Percentiles rank a stretch among this genome's conserved stretches.
These are phyloP conservation scores for Epichloe hybrida DNA, from an alignment of 2,329 filamentous ascomycete species.

Conservation along the genomic window DNA sequence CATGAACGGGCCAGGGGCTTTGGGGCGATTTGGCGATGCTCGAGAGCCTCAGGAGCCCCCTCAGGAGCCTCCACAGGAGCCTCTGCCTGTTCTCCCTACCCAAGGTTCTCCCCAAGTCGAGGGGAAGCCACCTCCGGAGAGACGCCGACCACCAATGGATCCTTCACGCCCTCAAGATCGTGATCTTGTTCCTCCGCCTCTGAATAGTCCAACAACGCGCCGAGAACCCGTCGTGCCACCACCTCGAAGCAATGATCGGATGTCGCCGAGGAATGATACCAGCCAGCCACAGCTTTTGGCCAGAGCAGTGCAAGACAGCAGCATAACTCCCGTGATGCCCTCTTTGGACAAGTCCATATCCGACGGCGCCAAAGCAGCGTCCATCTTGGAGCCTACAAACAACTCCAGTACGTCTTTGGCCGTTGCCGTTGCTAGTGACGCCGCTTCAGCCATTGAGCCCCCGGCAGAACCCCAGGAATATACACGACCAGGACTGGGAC, in stretches of 20 bases:
- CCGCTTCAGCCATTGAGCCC: constrained; percentile 12
- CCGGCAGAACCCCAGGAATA: constrained; percentile 20
- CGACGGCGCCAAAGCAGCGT: constrained; percentile 5
- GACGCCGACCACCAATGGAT: constrained; percentile 55
- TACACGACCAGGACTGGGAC: constrained; percentile 62
- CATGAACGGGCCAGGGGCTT: constrained; percentile 24
- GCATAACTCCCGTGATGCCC: constrained; percentile 12
- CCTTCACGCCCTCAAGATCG: constrained; percentile 39
- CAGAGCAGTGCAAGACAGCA: constrained; percentile 13
- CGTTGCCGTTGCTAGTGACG: constrained; percentile 15
- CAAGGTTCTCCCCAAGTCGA: constrained; percentile 8
- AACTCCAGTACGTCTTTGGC: constrained; percentile 12
- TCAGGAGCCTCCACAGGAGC: constrained; percentile 8
- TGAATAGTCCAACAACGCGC: constrained; percentile 37
- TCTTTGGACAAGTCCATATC: constrained; percentile 5
- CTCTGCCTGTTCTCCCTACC: background rate
- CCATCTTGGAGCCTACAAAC: constrained; percentile 4
- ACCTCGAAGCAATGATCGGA: constrained; percentile 38
- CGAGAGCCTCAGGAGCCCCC: constrained; percentile 9
- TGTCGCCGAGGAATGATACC: constrained; percentile 31
- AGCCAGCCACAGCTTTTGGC: background rate
- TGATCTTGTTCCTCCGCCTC: constrained; percentile 43
- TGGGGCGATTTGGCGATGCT: constrained; percentile 22
- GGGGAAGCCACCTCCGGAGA: constrained; percentile 43
- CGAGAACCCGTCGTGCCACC: constrained; percentile 33